Evolutionary conservation across 257 asterid genomes (phyloP), one percentile per base, ranked within the genome.

Genomic region (Nemophila menziesii): DNA sequence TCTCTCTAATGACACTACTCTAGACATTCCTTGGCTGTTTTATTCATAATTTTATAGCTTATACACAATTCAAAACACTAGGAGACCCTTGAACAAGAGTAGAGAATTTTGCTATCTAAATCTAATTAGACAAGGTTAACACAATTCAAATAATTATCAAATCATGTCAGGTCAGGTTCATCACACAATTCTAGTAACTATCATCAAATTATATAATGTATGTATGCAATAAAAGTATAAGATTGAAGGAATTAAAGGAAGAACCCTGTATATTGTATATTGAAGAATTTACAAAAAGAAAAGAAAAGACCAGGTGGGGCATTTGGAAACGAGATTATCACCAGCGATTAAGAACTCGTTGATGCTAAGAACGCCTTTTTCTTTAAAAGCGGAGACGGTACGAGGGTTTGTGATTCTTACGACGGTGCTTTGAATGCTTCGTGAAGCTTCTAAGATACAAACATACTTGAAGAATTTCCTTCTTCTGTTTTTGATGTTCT

Each of bases 261-360:
- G n/a, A n/a, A n/a, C n/a, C n/a, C n/a, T n/a, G n/a, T n/a, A n/a
- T n/a, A n/a, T n/a, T n/a, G n/a, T n/a, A n/a, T n/a, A n/a, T n/a
- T n/a, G n/a, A n/a, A n/a, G n/a, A n/a, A n/a, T n/a, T n/a, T n/a
- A n/a, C n/a, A n/a, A n/a, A n/a, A n/a, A n/a, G n/a, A n/a, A n/a
- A n/a, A n/a, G n/a, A n/a, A n/a, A 85, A 8, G 98, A 79, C 98
- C 98, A 90, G 18, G 98, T 90, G n/a, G 98, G 96, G 66, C 96
- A 90, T 62, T 90, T 90, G 44, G 96, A 74, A 65, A 90, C 98
- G 43, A 85, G 98, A 55, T 90, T 90, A 51, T 90, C 98, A 22
- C 98, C 98, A 61, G 98, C 98, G 62, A 78, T 54, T 60, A 85
- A 57, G 63, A 90, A 90, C 65, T 90, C 98, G 44, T 65, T 72